Evolutionary conservation across 305 asterid genomes (phyloP).

Genomic region (Rubia occidens): DNA sequence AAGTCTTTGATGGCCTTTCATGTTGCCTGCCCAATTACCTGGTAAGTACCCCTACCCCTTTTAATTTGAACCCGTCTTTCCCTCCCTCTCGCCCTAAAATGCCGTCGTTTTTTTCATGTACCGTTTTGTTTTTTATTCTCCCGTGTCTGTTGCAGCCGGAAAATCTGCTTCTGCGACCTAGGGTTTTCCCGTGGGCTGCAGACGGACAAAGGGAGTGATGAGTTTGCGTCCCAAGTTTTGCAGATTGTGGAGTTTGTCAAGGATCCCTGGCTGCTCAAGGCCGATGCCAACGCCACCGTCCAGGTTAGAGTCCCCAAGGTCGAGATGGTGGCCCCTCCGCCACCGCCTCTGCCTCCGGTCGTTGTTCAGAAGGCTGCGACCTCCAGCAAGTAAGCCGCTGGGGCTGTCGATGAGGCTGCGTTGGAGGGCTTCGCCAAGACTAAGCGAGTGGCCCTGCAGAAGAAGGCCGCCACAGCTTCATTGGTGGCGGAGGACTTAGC

Average conservation of each 20-base stretch:
- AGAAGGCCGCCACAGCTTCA: conserved; percentile 77
- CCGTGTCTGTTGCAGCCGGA: conserved; percentile 42
- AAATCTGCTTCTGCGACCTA: conserved; percentile 64
- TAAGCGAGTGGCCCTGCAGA: conserved; percentile 81
- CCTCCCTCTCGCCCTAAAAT: conserved; percentile 10
- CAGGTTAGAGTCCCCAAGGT: conserved; percentile 90
- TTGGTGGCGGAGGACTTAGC: conserved; percentile 76
- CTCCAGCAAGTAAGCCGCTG: conserved; percentile 19
- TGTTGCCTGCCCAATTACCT: conserved; percentile 95
- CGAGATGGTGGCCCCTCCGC: conserved; percentile 32
- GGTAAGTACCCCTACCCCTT: conserved; percentile 31
- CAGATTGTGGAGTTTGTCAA: conserved; percentile 66
- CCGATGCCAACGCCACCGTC: conserved; percentile 55
- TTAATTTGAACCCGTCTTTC: conserved; percentile 17
- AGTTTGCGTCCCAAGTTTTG: conserved; percentile 51
- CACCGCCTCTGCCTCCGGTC: conserved; percentile 33
- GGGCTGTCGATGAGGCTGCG: conserved; percentile 34
- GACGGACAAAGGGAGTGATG: conserved; percentile 45
- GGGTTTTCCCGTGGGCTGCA: conserved; percentile 62
- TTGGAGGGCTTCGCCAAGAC: conserved; percentile 54
- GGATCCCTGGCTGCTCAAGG: conserved; percentile 77
- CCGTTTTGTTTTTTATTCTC: too few species aligned
- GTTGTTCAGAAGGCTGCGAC: conserved; percentile 6
- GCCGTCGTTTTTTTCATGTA: conserved; percentile 14
- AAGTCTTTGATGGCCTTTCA: conserved; percentile 61